Evolutionary conservation across 2,329 filamentous ascomycete species (phyloP), one percentile per base, ranked within the genome.

Genomic region (Seiridium cupressi): DNA sequence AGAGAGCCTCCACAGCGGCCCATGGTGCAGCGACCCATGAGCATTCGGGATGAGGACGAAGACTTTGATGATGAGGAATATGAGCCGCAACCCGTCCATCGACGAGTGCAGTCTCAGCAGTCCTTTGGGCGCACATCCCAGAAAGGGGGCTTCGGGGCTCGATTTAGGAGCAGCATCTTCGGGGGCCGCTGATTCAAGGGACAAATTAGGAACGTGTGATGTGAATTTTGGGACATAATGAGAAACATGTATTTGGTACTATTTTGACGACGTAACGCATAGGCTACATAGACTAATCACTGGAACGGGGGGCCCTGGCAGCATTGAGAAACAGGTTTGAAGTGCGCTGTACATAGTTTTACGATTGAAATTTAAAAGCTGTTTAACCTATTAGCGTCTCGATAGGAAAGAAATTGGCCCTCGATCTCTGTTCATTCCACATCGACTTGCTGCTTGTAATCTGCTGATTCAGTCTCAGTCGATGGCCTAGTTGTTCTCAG

Each of bases 121-220:
- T 73, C 71, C 1, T 72, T 73, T 46, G 66, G 71, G 11, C 62
- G 68, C 13, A 51, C 64, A 7, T 72, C 70, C 31, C 68, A 70
- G 61, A 70, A 72, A 65, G 62, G 62, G 57, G 62, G 60, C 34
- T 62, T 64, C 4, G 67, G 66, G 18, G 67, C 68, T 44, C 68
- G 69, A 3, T 73, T 73, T 58, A 69, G 71, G 2, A 70, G 72
- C 58, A 73, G 71, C 54, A 53, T 70, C 8, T 70, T 70, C 18
- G 62, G 62, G 67, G 70, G 46, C 62, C 63, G 57, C 32, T 58
- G 46, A 58, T 26, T 26, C 18, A 26, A 26, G 18, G 18, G 51
- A 26, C 2, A 26, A 32, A 38, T 57, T 10, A 31, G 40, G 32
- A 18, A 46, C 31, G 10, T 49, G 10, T 35, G 7, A n/a, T 58